A percentile compares a stretch with the other conserved stretches of the same genome.
These are phyloP conservation scores for Achaetomium macrosporum DNA, from an alignment of 2,329 filamentous ascomycete genomes.

Conservation along the genomic window DNA sequence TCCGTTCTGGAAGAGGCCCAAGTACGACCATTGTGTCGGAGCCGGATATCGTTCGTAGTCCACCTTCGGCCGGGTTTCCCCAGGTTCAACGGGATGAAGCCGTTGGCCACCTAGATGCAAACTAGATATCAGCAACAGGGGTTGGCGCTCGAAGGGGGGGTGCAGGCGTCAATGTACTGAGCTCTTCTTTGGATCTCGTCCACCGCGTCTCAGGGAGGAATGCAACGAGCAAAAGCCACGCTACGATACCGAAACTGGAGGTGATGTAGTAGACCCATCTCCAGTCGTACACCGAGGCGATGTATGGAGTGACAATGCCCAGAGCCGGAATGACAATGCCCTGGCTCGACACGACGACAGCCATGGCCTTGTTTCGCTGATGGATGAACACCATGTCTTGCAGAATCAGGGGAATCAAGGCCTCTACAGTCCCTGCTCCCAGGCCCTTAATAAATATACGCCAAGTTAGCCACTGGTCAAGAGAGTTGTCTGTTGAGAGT, in stretches of 20 bases:
- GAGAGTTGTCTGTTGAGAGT: not conserved
- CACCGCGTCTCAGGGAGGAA: conserved; percentile 34
- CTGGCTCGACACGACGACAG: conserved; percentile 27
- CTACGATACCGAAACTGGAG: conserved; percentile 27
- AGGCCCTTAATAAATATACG: conserved; percentile 26
- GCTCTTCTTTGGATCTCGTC: conserved; percentile 28
- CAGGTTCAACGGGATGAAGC: conserved; percentile 24
- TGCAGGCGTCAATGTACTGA: conserved; percentile 19
- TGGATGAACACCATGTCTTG: conserved; percentile 37
- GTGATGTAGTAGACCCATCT: conserved; percentile 33
- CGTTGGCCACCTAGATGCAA: conserved; percentile 19
- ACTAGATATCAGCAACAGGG: not conserved
- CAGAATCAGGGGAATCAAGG: conserved; percentile 34
- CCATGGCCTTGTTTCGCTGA: conserved; percentile 32
- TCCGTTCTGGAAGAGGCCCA: conserved; percentile 30
- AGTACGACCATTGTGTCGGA: conserved; percentile 29
- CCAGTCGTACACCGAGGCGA: conserved; percentile 31
- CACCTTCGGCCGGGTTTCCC: conserved; percentile 26
- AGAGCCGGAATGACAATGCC: conserved; percentile 29
- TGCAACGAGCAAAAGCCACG: conserved; percentile 31
- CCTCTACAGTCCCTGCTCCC: conserved; percentile 33
- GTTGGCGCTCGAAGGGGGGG: not conserved
- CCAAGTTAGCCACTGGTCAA: not conserved
- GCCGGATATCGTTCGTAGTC: conserved; percentile 26
- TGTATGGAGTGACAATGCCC: conserved; percentile 27